phyloP scores from a whole-genome alignment of 768 basidiomycete species.

The Kwoniella botswanensis region DNA sequence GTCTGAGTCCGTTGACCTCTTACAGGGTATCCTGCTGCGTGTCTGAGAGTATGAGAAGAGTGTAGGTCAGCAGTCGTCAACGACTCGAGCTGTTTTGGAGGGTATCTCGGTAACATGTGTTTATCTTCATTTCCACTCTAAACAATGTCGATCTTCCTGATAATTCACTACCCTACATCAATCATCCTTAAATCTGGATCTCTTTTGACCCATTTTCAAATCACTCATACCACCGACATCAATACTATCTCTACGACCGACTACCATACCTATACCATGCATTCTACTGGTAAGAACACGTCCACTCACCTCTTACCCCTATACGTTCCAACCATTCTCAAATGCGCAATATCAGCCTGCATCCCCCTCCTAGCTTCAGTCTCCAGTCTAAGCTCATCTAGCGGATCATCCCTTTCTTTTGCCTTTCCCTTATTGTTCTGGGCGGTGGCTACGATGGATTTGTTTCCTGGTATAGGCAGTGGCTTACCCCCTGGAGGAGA shows the following conservation, averaged over 20 bases:
- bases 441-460: background rate
- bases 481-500: slow-evolving; percentile 47
- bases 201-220: too few relatives aligned
- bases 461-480: slow-evolving; percentile 8
- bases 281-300: too few relatives aligned
- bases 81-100: background rate
- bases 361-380: slow-evolving; percentile 80
- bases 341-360: slow-evolving; percentile 88
- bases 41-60: slow-evolving; percentile 55
- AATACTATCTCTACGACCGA: too few relatives aligned
- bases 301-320: slow-evolving; percentile 71
- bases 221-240: too few relatives aligned
- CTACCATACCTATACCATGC: too few relatives aligned
- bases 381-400: slow-evolving; percentile 81
- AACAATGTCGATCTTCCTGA: too few relatives aligned
- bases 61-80: background rate
- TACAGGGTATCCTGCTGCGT: slow-evolving; percentile 91
- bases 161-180: too few relatives aligned
- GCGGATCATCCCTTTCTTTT: slow-evolving; percentile 62
- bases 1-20: slow-evolving; percentile 90
- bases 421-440: slow-evolving; percentile 19
- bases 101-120: too few relatives aligned
- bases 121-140: too few relatives aligned
- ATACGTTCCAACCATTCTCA: slow-evolving; percentile 91
- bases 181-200: too few relatives aligned